These are phyloP conservation scores for Tieghemostelium lacteum DNA, from an alignment of 78 protist species.

Conservation along the genomic window DNA sequence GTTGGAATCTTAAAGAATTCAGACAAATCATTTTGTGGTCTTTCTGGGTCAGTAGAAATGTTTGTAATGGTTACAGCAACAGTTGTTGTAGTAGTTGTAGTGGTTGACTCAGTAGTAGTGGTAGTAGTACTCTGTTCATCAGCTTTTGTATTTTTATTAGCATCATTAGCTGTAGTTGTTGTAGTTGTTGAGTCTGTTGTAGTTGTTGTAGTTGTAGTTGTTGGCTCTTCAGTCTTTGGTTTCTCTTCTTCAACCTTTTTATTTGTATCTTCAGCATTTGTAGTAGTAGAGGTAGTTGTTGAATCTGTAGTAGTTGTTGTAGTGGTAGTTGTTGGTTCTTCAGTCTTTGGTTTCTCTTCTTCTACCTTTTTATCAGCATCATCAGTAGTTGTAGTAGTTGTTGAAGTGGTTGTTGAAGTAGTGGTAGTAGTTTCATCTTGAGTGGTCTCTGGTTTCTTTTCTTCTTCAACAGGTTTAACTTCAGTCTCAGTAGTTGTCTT, in stretches of 20 bases:
- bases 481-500: slow-evolving; percentile 3
- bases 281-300: too few species aligned
- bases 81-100: too few species aligned
- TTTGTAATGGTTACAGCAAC: too few species aligned
- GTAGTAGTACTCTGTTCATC: too few species aligned
- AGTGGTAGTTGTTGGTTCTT: background rate
- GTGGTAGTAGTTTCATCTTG: too few species aligned
- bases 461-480: background rate
- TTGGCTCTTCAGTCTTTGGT: background rate
- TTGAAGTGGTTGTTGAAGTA: too few species aligned
- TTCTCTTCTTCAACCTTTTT: background rate
- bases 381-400: too few species aligned
- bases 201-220: background rate
- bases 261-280: background rate
- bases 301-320: background rate
- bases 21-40: slow-evolving; percentile 14
- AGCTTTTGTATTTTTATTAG: too few species aligned
- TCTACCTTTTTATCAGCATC: background rate
- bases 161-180: background rate
- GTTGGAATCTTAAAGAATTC: slow-evolving; percentile 1
- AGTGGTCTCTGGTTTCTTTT: too few species aligned
- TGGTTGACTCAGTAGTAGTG: too few species aligned
- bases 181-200: background rate
- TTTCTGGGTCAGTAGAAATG: too few species aligned
- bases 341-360: background rate